Base-by-base conservation (phyloP, 495 filamentous ascomycete genomes). In the Penicillium arizonense region DNA sequence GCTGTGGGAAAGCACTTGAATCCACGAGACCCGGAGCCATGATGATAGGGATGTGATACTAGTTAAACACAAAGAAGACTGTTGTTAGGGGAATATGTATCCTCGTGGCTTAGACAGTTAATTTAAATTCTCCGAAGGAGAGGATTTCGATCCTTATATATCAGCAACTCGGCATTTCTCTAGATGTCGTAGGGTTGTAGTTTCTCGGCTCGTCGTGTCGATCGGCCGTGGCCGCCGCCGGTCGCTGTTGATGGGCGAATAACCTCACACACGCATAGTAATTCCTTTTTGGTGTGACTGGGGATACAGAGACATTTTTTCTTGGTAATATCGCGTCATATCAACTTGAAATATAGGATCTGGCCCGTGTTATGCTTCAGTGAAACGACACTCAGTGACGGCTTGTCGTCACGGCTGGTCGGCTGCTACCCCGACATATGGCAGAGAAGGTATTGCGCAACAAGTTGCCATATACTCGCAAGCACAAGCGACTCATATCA, bases 11-110 rank as follows among this genome's bases (percentile, higher is more conserved):
- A 3, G 50, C 48, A 7, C n/a, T 34, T 14, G 56, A 50, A 30
- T 62, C 34, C 20, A 56, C 35, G 4, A 55, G 13, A 18, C 48
- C 47, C n/a, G 62, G 47, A 0, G 62, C 45, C 62, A 65, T 65
- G 4, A 6, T 53, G 36, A 24, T n/a, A 13, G 14, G 34, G 10
- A 33, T 21, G 11, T 23, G 34, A 44, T 28, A 9, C 7, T 32
- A 44, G 5, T 5, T 9, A 5, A 46, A 39, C 24, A 24, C 10
- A 28, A 28, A n/a, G 14, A 13, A 26, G 14, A 20, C 12, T 30
- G 7, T 47, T 9, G 18, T 1, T 28, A 5, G 13, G 40, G 14
- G 16, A 34, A 5, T 13, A 21, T 14, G 8, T n/a, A 20, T 58
- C 2, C 41, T n/a, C 14, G 41, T 30, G n/a, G 14, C 8, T 26